Evolutionary conservation across 2,329 filamentous ascomycete genomes (phyloP), one percentile per base, ranked within the genome.

Genomic region (Chaetoscypha palmicola): DNA sequence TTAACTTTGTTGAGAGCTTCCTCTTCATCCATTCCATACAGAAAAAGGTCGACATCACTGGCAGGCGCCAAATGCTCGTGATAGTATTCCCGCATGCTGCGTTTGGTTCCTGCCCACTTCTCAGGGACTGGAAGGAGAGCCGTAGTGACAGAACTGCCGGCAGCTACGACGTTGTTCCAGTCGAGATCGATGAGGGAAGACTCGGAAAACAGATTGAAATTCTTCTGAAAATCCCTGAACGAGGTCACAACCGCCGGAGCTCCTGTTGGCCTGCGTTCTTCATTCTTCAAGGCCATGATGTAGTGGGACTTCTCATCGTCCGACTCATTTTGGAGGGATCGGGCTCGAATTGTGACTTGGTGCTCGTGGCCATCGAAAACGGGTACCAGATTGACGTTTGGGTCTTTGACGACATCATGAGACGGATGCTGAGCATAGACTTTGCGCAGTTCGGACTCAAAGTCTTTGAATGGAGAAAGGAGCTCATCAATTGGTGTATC

Each of bases 11-110:
- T 79, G 14, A 89, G 69, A 1, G 85, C 87, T 59, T 90, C 69
- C 37, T 88, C 77, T 55, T 92, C 85, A 7, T 73, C 81, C 49
- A 94, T 70, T 0, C 82, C 87, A 56, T 92, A 91, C 22, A 94
- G 66, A 60, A 94, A 94, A 2, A 94, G 71, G 61, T 94, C 88
- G 8, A 94, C 84, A 62, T 94, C 88, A 3, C 86, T 91, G 1
- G 87, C 86, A 0, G 87, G 87, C 9, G 84, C 85, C 50, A 91
- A 76, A 48, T 80, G 78, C 57, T 90, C 79, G 57, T 94, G 88
- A 53, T 91, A 94, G 62, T 88, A 94, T 65, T 82, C 69, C 59
- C 82, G 69, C 53, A 81, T 66, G 48, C 70, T 70, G 41, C 76
- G 72, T 67, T 86, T 86, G 35, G 78, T 81, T 23, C 67, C 65